Percentiles rank a stretch among this genome's conserved stretches.
Conservation (phyloP, 1,284 basidiomycete genomes). For the Pyrrhoderma lamaoense region DNA sequence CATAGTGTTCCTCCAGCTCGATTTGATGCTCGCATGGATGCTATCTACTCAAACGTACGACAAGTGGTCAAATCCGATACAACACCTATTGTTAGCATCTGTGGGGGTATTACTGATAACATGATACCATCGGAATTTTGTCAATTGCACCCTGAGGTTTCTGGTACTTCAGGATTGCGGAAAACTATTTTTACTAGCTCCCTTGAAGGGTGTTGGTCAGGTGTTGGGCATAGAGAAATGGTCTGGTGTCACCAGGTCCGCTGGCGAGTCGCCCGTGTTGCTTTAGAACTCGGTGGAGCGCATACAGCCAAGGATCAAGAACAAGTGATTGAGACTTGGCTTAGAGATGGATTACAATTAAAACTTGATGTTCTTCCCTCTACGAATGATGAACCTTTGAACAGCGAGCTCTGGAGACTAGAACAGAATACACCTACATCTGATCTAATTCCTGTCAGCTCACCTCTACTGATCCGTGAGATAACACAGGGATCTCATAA, state of each 20-base stretch:
- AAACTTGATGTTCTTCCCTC: not conserved
- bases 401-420: not conserved
- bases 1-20: constrained; percentile 85
- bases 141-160: constrained; percentile 38
- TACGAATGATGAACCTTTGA: too few relatives aligned
- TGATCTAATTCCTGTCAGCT: constrained; percentile 20
- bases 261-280: constrained; percentile 75
- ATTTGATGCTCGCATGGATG: constrained; percentile 75
- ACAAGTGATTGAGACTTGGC: constrained; percentile 50
- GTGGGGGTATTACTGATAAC: constrained; percentile 87
- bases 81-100: constrained; percentile 77
- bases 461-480: constrained; percentile 36
- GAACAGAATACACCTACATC: constrained; percentile 19
- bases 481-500: constrained; percentile 40
- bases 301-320: constrained; percentile 23
- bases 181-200: constrained; percentile 82
- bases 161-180: constrained; percentile 27
- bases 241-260: constrained; percentile 99
- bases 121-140: constrained; percentile 93
- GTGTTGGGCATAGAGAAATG: constrained; percentile 93
- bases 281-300: constrained; percentile 56
- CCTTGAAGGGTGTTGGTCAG: constrained; percentile 87
- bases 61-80: constrained; percentile 31
- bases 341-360: constrained; percentile 42
- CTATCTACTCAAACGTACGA: constrained; percentile 53